Evolutionary conservation across 2,329 filamentous ascomycete species (phyloP).

Genomic region (Xylaria sp.): DNA sequence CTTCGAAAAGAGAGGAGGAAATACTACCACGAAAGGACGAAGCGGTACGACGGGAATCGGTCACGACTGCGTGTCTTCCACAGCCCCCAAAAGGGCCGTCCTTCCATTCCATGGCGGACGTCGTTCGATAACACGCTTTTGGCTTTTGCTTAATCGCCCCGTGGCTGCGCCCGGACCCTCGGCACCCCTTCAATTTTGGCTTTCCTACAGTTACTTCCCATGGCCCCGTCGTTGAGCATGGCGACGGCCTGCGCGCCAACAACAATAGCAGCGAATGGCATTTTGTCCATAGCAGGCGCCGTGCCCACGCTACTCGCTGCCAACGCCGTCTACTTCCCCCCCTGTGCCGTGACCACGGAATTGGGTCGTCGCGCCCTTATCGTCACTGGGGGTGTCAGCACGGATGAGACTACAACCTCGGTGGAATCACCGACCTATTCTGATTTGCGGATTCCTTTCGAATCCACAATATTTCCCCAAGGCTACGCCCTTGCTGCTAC

Average conservation of each 20-base stretch:
- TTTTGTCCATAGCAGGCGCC: constrained; percentile 62
- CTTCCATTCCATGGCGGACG: constrained; percentile 51
- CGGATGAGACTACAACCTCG: constrained; percentile 53
- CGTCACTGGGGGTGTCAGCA: constrained; percentile 55
- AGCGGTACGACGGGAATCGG: constrained; percentile 33
- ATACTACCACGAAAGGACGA: constrained; percentile 6
- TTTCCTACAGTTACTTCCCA: constrained; percentile 45
- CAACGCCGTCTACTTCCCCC: constrained; percentile 69
- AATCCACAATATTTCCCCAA: constrained; percentile 91
- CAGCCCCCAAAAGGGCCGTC: constrained; percentile 41
- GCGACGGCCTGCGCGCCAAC: constrained; percentile 54
- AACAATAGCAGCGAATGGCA: constrained; percentile 57
- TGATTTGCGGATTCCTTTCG: constrained; percentile 87
- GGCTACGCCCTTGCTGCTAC: constrained; percentile 92
- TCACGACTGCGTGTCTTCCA: constrained; percentile 31
- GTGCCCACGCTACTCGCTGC: constrained; percentile 68
- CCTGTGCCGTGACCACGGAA: constrained; percentile 60
- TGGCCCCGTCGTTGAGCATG: constrained; percentile 40
- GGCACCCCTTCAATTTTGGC: constrained; percentile 42
- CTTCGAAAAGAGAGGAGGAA: constrained; percentile 9
- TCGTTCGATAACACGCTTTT: constrained; percentile 45
- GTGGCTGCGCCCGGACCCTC: constrained; percentile 44
- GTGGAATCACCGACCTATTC: constrained; percentile 60
- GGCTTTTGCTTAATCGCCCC: constrained; percentile 37
- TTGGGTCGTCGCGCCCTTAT: constrained; percentile 55